Conservation (phyloP, 805 yeast species). For the Candida piceae region DNA sequence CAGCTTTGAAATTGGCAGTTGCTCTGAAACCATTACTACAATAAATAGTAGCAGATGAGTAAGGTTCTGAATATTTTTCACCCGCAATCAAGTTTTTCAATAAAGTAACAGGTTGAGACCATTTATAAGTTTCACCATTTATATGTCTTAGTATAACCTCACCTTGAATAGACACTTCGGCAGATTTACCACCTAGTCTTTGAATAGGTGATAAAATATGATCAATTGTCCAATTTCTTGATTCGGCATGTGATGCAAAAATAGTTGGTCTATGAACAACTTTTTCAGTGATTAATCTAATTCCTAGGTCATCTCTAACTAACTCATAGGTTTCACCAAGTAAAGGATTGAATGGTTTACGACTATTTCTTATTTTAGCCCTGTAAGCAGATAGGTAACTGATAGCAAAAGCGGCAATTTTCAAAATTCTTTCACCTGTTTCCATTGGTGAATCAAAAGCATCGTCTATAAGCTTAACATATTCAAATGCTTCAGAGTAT, state of each 20-base stretch:
- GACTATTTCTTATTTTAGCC: conserved; percentile 63
- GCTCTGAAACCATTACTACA: conserved; percentile 69
- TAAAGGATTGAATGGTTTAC: conserved; percentile 94
- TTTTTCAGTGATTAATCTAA: conserved; percentile 76
- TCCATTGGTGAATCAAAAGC: conserved; percentile 46
- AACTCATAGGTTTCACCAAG: conserved; percentile 91
- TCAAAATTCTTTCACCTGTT: conserved; percentile 54
- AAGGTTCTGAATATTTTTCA: conserved; percentile 89
- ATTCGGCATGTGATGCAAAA: conserved; percentile 75
- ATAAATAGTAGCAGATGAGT: conserved; percentile 57
- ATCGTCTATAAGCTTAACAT: conserved; percentile 57
- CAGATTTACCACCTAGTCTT: conserved; percentile 92
- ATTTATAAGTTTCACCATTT: conserved; percentile 70
- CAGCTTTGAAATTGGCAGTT: conserved; percentile 63
- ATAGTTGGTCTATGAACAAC: conserved; percentile 84
- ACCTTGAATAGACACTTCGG: conserved; percentile 79
- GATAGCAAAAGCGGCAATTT: conserved; percentile 79
- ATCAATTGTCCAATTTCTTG: conserved; percentile 59
- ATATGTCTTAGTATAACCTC: conserved; percentile 48
- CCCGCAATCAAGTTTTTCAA: conserved; percentile 90
- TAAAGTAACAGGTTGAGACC: conserved; percentile 79
- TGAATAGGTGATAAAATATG: conserved; percentile 72
- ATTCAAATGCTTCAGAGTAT: conserved; percentile 76
- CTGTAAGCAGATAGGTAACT: conserved; percentile 67
- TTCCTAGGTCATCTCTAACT: conserved; percentile 76